These are phyloP conservation scores for Lunularia cruciata DNA, from an alignment of 225 moss, liverwort and hornwort genomes.

Conservation along the genomic window DNA sequence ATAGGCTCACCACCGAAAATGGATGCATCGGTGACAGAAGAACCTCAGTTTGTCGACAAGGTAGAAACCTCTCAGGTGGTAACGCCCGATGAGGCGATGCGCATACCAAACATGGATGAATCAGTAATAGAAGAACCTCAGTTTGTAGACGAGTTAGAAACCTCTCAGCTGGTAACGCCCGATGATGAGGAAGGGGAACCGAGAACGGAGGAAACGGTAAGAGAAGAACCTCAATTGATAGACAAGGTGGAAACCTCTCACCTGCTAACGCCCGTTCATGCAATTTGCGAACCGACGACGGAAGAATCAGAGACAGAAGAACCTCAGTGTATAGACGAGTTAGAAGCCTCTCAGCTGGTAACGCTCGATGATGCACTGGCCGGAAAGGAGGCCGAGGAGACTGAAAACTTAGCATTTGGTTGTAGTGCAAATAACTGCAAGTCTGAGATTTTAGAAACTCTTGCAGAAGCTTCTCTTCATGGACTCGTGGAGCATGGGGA, in stretches of 20 bases:
- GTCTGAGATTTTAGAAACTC: neutral
- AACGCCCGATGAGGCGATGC: too few relatives aligned
- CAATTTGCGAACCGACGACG: neutral
- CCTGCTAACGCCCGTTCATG: constrained; percentile 1
- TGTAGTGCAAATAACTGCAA: neutral
- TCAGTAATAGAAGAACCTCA: constrained; percentile 16
- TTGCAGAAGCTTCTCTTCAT: neutral
- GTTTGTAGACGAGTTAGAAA: constrained; percentile 15
- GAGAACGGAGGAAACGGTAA: neutral
- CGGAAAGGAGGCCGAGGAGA: constrained; percentile 2
- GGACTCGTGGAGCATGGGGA: neutral
- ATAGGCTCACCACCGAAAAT: constrained; percentile 2
- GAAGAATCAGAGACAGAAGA: neutral
- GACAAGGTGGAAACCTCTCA: constrained; percentile 16
- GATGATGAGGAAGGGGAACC: too few relatives aligned
- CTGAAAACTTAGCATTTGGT: neutral
- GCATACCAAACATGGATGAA: neutral
- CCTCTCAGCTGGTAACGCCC: constrained; percentile 5
- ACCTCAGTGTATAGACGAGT: constrained; percentile 17
- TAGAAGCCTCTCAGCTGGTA: constrained; percentile 12
- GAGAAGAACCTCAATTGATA: constrained; percentile 17
- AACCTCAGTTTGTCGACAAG: constrained; percentile 21
- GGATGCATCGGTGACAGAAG: neutral
- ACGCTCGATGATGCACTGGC: constrained; percentile 2
- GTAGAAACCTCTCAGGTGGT: constrained; percentile 11